These are phyloP conservation scores for Haplographium delicatum DNA, from an alignment of 495 filamentous ascomycete genomes.

Conservation along the genomic window DNA sequence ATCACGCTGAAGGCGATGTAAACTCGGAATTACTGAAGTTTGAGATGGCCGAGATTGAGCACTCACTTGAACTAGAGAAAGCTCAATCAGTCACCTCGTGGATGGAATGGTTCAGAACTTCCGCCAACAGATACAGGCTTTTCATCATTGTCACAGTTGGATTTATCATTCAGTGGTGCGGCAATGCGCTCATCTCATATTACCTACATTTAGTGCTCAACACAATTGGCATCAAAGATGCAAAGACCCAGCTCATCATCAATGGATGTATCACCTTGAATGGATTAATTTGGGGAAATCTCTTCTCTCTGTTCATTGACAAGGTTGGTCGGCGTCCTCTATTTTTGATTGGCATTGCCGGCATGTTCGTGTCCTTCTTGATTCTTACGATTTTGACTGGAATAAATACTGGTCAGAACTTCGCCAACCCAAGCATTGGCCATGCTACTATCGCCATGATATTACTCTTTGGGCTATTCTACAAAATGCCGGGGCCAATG, in stretches of 20 bases:
- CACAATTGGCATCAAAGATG: conserved; percentile 44
- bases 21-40: conserved; percentile 2
- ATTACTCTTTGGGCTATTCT: conserved; percentile 29
- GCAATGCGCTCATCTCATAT: conserved; percentile 34
- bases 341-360: conserved; percentile 50
- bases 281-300: conserved; percentile 25
- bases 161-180: conserved; percentile 36
- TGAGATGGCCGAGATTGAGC: conserved; percentile 9
- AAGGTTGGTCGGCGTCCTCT: conserved; percentile 52
- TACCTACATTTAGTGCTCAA: conserved; percentile 30
- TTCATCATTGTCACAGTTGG: conserved; percentile 31
- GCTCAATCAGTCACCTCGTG: not conserved
- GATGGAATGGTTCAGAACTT: conserved; percentile 7
- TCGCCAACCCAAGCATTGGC: conserved; percentile 6
- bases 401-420: not conserved
- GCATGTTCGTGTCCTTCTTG: conserved; percentile 55
- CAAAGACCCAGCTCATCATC: conserved; percentile 36
- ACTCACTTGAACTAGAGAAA: conserved; percentile 4
- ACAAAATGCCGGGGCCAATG: conserved; percentile 32
- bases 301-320: conserved; percentile 44
- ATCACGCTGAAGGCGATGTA: conserved; percentile 10
- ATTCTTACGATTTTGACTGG: conserved; percentile 15
- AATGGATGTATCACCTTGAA: conserved; percentile 33
- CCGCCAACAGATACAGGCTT: conserved; percentile 12
- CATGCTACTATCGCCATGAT: conserved; percentile 21